A percentile compares a stretch with the other conserved stretches of the same genome.
phyloP scores from a whole-genome alignment of 805 yeast species.

The Cephaloascus albidus region DNA sequence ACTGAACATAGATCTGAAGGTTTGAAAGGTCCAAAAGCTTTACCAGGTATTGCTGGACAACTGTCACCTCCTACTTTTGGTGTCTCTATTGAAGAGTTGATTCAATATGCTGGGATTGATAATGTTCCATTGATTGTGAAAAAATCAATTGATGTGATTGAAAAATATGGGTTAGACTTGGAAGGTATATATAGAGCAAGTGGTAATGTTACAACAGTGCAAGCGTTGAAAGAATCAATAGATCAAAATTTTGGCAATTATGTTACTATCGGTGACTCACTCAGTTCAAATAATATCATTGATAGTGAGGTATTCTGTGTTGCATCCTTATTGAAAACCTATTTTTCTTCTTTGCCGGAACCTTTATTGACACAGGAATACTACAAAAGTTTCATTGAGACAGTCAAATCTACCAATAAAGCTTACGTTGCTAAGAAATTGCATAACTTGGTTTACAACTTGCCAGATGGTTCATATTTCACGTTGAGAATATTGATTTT shows the following conservation, averaged over 20 bases:
- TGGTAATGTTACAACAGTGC: slow-evolving; percentile 69
- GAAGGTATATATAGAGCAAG: slow-evolving; percentile 88
- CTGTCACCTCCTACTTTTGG: slow-evolving; percentile 58
- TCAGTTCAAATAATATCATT: slow-evolving; percentile 34
- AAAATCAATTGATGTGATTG: slow-evolving; percentile 81
- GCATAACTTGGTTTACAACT: slow-evolving; percentile 79
- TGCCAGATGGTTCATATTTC: slow-evolving; percentile 94
- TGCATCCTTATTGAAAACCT: slow-evolving; percentile 79
- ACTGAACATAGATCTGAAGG: background rate
- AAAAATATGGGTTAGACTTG: slow-evolving; percentile 69
- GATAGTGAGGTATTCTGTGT: slow-evolving; percentile 82
- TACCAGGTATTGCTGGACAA: background rate
- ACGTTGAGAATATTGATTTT: slow-evolving; percentile 77
- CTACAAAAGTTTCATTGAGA: slow-evolving; percentile 54
- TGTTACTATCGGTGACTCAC: slow-evolving; percentile 28
- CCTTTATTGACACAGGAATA: slow-evolving; percentile 67
- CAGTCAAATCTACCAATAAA: slow-evolving; percentile 44
- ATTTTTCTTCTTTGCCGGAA: slow-evolving; percentile 79
- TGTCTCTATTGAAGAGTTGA: slow-evolving; percentile 65
- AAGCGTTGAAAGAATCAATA: slow-evolving; percentile 61
- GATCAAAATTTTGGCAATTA: slow-evolving; percentile 67
- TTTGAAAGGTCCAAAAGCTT: background rate
- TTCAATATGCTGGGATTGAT: slow-evolving; percentile 74
- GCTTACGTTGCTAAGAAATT: slow-evolving; percentile 56
- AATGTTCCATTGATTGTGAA: slow-evolving; percentile 87